phyloP scores from a whole-genome alignment of 768 basidiomycete genomes.

The Phanerochaete sordida region DNA sequence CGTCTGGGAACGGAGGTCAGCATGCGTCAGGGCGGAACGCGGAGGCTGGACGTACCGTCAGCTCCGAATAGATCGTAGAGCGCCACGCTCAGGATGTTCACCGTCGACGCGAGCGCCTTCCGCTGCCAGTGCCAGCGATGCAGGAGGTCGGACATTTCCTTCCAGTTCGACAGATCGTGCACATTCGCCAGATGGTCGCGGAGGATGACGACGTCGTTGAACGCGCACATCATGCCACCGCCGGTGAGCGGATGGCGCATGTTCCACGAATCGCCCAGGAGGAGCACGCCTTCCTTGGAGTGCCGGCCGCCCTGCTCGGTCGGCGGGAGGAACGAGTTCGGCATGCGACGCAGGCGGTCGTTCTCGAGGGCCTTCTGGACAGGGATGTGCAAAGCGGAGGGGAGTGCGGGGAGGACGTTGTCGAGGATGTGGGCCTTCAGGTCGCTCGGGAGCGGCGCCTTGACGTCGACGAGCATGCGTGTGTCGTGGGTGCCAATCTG shows the following conservation, averaged over 20 bases:
- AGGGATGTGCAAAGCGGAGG: slow-evolving; percentile 61
- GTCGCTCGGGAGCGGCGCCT: slow-evolving; percentile 76
- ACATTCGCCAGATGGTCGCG: slow-evolving; percentile 53
- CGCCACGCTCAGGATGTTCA: slow-evolving; percentile 92
- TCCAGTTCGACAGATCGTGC: slow-evolving; percentile 44
- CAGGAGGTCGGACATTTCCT: slow-evolving; percentile 46
- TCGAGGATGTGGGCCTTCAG: slow-evolving; percentile 72
- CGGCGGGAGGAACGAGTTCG: slow-evolving; percentile 89
- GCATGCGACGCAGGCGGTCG: slow-evolving; percentile 86
- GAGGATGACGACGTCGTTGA: slow-evolving; percentile 81
- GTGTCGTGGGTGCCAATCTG: slow-evolving; percentile 89
- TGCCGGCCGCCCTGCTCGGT: slow-evolving; percentile 52
- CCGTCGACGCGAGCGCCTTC: slow-evolving; percentile 78
- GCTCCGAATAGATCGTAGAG: slow-evolving; percentile 94
- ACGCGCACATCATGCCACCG: slow-evolving; percentile 96
- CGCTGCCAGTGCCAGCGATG: slow-evolving; percentile 82
- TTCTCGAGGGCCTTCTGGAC: slow-evolving; percentile 69
- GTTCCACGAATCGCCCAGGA: slow-evolving; percentile 96
- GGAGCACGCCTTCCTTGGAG: slow-evolving; percentile 66
- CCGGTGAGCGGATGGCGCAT: slow-evolving; percentile 99
- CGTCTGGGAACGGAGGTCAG: slow-evolving; percentile 37
- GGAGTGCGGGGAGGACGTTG: slow-evolving; percentile 80
- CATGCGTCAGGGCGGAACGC: background rate
- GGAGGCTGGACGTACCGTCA: slow-evolving; percentile 58
- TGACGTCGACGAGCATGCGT: slow-evolving; percentile 90